phyloP scores from a whole-genome alignment of 108 stramenopile genomes.

The Nannochloropsis gaditana region DNA sequence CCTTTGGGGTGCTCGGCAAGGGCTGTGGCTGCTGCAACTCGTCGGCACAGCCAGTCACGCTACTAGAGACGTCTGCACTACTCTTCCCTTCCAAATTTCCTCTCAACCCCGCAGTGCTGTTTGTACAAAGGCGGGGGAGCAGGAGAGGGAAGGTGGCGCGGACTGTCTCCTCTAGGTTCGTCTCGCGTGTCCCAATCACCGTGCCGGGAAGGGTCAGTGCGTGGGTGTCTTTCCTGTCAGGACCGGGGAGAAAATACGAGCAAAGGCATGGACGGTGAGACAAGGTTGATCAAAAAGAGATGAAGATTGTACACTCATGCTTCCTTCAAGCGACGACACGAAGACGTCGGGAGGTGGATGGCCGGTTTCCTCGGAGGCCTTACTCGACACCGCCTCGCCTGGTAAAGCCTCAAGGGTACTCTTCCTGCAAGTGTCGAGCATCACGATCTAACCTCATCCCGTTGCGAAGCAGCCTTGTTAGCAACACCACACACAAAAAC shows the following conservation, averaged over 20 bases:
- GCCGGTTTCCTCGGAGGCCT: too few species aligned
- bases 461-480: too few species aligned
- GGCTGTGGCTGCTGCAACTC: background rate
- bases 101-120: background rate
- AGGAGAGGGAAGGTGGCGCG: background rate
- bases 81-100: background rate
- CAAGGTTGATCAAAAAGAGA: background rate
- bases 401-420: too few species aligned
- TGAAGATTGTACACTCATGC: too few species aligned
- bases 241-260: background rate
- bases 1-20: background rate
- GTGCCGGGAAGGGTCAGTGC: background rate
- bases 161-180: background rate
- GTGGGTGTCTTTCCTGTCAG: background rate
- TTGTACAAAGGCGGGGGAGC: background rate
- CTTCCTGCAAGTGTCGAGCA: too few species aligned
- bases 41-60: background rate
- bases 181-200: background rate
- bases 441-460: too few species aligned
- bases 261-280: background rate
- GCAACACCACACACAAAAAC: too few species aligned
- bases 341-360: too few species aligned
- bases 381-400: too few species aligned
- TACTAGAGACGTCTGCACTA: background rate
- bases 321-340: too few species aligned